phyloP scores from a whole-genome alignment of 2,329 filamentous ascomycete genomes.

The Coleophoma cylindrospora region DNA sequence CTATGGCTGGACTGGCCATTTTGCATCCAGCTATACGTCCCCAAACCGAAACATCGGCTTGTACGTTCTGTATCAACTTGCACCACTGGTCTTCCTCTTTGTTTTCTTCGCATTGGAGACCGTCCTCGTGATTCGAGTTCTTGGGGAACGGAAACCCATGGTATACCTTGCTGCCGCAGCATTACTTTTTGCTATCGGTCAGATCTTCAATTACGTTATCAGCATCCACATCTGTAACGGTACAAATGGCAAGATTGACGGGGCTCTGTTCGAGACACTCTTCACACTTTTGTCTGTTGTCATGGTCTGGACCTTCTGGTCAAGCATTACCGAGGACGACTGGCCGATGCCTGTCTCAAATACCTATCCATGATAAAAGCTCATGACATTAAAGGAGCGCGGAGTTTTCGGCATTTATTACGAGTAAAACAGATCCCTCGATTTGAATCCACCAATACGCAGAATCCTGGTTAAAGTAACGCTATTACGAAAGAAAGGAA shows the following conservation, averaged over 20 bases:
- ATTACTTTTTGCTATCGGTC: constrained; percentile 82
- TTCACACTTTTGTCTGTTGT: constrained; percentile 85
- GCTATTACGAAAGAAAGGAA: neutral
- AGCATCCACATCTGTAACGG: constrained; percentile 87
- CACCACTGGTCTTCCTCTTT: constrained; percentile 83
- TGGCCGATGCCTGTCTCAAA: constrained; percentile 62
- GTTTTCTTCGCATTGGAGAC: constrained; percentile 81
- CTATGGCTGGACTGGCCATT: constrained; percentile 78
- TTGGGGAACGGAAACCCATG: constrained; percentile 91
- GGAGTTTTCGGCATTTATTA: constrained; percentile 22
- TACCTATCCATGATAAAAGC: constrained; percentile 23
- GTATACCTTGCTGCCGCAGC: constrained; percentile 72
- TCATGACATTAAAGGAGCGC: constrained; percentile 9
- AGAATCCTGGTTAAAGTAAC: neutral
- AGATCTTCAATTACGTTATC: constrained; percentile 94
- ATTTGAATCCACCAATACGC: constrained; percentile 14
- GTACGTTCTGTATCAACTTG: constrained; percentile 90
- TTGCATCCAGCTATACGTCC: constrained; percentile 51
- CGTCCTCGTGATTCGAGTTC: constrained; percentile 75
- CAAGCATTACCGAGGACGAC: constrained; percentile 97
- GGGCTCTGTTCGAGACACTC: constrained; percentile 84
- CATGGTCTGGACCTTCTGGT: constrained; percentile 93
- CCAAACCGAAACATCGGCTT: constrained; percentile 76
- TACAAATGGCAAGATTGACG: constrained; percentile 82
- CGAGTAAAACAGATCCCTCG: constrained; percentile 15